These are phyloP conservation scores for Aspergillus brasiliensis DNA, from an alignment of 2,329 filamentous ascomycete species.

Conservation along the genomic window DNA sequence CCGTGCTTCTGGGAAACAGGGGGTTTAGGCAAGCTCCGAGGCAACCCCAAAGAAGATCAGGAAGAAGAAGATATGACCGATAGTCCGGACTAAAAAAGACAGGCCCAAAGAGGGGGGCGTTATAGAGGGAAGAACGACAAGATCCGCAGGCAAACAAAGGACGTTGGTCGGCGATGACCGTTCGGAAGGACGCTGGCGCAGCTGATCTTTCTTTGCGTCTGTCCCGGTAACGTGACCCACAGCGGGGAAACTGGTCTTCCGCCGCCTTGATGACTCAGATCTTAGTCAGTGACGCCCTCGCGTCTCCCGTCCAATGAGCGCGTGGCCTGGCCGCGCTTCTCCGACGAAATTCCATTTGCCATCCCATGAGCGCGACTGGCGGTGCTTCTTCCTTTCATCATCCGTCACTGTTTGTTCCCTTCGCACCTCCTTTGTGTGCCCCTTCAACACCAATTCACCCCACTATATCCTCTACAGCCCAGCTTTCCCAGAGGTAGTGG, in stretches of 20 bases:
- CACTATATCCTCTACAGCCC: not conserved
- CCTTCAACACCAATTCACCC: not conserved
- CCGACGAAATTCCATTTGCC: slow-evolving; percentile 35
- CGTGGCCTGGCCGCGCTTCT: slow-evolving; percentile 32
- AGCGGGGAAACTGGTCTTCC: slow-evolving; percentile 35
- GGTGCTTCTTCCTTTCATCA: slow-evolving; percentile 24
- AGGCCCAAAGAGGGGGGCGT: not conserved
- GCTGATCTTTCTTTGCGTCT: slow-evolving; percentile 35
- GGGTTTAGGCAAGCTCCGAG: not conserved
- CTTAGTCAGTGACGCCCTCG: slow-evolving; percentile 31
- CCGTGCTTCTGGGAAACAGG: slow-evolving; percentile 17
- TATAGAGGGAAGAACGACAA: not conserved
- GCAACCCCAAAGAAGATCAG: not conserved
- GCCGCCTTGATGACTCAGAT: slow-evolving; percentile 15
- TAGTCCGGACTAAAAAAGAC: slow-evolving; percentile 11
- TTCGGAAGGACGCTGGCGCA: slow-evolving; percentile 20
- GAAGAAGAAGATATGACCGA: not conserved
- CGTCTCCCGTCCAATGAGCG: slow-evolving; percentile 37
- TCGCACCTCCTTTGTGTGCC: not conserved
- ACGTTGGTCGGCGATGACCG: slow-evolving; percentile 6
- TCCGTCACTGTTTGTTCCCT: slow-evolving; percentile 6
- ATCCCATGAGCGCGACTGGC: slow-evolving; percentile 36
- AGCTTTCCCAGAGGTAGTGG: not conserved
- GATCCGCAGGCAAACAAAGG: not conserved
- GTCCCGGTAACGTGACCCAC: slow-evolving; percentile 44